Base-by-base conservation (phyloP, 495 filamentous ascomycete species). In the Hypoxylon fuscum region DNA sequence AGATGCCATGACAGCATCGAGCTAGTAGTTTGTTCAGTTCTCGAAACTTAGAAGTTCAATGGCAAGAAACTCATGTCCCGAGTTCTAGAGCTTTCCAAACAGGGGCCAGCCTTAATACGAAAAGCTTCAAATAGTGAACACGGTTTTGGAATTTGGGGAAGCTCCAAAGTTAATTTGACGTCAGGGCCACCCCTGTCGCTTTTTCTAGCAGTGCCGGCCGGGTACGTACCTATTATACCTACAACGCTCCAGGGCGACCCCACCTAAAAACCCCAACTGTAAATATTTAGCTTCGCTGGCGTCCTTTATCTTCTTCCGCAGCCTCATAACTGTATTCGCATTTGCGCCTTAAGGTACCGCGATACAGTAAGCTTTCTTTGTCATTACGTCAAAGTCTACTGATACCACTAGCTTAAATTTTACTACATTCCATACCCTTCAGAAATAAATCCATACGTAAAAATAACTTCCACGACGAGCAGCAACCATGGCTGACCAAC, bases 71-170 rank as follows among this genome's bases (percentile, higher is more conserved):
- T n/a, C n/a, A n/a, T 35, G 17, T 58, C 22, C 12, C 15, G 49
- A 47, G 5, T 37, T 55, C 48, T 50, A 22, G 25, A 54, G 38
- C 22, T 56, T 37, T 25, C 20, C 35, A 8, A 27, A 58, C 20
- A 15, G 14, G 55, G 49, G 10, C 40, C 31, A 25, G 34, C 51
- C 49, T 49, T 55, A 34, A 61, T 61, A 43, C 53, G n/a, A n/a
- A n/a, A n/a, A n/a, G n/a, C n/a, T n/a, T 58, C 27, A 17, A 55
- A 61, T 62, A 68, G 53, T 71, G 68, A 71, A 71, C 68, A 71
- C 68, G 46, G 68, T 68, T 68, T 65, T 57, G 54, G 27, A 59
- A 46, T 58, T 61, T 61, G 59, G 56, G 31, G 68, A 63, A 63
- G 66, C 66, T 68, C 54, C 54, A 62, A 64, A 55, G 25, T 67